These are phyloP conservation scores for Phytophthora multivora DNA, from an alignment of 352 stramenopile species.

Conservation along the genomic window DNA sequence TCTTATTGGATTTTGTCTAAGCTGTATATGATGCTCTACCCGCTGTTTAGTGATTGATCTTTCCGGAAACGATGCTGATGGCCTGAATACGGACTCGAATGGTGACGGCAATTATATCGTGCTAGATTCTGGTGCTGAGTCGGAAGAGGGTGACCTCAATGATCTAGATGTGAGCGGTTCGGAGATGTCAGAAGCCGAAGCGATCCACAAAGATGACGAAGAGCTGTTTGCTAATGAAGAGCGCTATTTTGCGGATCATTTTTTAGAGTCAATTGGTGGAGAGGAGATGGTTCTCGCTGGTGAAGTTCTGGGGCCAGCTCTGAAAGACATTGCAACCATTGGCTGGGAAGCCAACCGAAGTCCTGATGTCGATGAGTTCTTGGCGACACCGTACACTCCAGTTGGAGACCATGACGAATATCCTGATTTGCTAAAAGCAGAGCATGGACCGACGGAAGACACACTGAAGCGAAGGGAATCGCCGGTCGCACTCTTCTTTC, in stretches of 20 bases:
- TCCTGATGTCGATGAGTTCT: background rate
- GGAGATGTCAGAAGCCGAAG: background rate
- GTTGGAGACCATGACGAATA: background rate
- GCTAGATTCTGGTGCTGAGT: slow-evolving; percentile 1
- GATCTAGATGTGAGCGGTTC: slow-evolving; percentile 4
- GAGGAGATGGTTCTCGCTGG: slow-evolving; percentile 1
- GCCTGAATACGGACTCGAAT: background rate
- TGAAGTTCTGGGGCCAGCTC: background rate
- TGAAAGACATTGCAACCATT: background rate
- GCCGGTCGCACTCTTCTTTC: slow-evolving; percentile 2
- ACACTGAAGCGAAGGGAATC: slow-evolving; percentile 2
- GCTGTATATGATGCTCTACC: background rate
- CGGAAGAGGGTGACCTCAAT: slow-evolving; percentile 1
- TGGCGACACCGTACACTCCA: background rate
- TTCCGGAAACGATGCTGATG: background rate
- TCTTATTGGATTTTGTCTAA: background rate
- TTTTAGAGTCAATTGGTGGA: background rate
- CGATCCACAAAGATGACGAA: slow-evolving; percentile 3
- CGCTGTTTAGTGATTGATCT: background rate
- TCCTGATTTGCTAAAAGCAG: background rate
- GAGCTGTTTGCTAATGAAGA: slow-evolving; percentile 5
- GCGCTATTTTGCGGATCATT: slow-evolving; percentile 3
- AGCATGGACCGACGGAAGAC: background rate
- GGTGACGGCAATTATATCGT: background rate
- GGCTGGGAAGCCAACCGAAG: background rate